Evolutionary conservation across 352 stramenopile species (phyloP).

Genomic region (Phytophthora vignae): DNA sequence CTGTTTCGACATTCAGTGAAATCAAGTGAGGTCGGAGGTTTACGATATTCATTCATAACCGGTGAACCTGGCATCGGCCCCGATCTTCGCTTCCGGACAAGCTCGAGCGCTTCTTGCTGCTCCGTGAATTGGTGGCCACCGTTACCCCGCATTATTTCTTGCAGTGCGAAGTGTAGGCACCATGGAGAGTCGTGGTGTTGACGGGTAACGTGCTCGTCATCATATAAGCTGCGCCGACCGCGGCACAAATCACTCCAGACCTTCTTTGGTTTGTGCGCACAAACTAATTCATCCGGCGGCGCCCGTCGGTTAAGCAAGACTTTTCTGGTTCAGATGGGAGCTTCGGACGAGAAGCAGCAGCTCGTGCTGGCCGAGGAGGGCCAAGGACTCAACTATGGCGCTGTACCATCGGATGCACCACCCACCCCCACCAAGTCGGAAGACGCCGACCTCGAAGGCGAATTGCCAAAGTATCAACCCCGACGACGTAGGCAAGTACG

Average conservation of each 20-base stretch:
- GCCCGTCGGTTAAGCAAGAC: neutral
- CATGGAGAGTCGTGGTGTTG: neutral
- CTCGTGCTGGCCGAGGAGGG: constrained; percentile 24
- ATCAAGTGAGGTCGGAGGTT: too few relatives aligned
- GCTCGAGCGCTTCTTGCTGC: constrained; percentile 8
- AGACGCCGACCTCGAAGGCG: constrained; percentile 32
- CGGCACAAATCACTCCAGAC: too few relatives aligned
- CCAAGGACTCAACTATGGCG: constrained; percentile 27
- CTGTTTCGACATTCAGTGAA: too few relatives aligned
- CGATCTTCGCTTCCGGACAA: constrained; percentile 30
- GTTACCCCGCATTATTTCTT: constrained; percentile 1
- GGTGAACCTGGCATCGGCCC: constrained; percentile 2
- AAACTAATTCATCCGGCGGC: constrained; percentile 22
- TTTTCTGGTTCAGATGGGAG: constrained; percentile 19
- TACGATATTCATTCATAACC: too few relatives aligned
- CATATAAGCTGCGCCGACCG: constrained; percentile 12
- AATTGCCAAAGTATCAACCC: constrained; percentile 46
- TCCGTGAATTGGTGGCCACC: constrained; percentile 10
- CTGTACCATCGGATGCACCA: constrained; percentile 13
- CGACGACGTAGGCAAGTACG: constrained; percentile 49
- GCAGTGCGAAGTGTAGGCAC: constrained; percentile 2
- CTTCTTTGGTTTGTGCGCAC: constrained; percentile 5
- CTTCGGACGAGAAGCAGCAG: constrained; percentile 29
- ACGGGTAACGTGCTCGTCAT: constrained; percentile 17
- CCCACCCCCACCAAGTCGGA: neutral